Base-by-base conservation (phyloP, 192 early-diverging fungal genomes). In the Coemansia guatemalensis region DNA sequence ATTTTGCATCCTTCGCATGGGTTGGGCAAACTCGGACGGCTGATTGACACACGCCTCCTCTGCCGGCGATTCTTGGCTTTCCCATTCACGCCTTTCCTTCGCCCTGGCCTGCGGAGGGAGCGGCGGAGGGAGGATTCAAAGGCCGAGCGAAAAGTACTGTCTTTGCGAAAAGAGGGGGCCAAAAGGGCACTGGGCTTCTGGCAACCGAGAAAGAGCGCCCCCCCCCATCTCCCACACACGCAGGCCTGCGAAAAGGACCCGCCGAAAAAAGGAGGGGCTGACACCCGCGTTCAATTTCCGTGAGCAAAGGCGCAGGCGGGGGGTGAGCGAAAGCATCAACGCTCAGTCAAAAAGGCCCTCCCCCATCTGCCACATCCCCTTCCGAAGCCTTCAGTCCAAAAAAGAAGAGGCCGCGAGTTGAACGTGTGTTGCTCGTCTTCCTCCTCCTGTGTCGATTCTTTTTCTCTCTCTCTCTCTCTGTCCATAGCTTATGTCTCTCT, bases 1-100 rank as follows among this genome's bases (percentile, higher is more conserved):
- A 4, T 44, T 44, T 39, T 39, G 3, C 14, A 17, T 44, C 39
- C 14, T 17, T 44, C 39, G 39, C 39, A 44, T 44, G 39, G 11
- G 39, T 44, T 44, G 39, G 39, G 39, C 39, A 44, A 44, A 44
- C 39, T 44, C 39, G 39, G 39, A 44, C 39, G 39, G 39, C 39
- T 44, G 39, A 44, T 44, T 44, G 39, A 44, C 39, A 44, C 39
- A 44, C 39, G 39, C 39, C 39, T 14, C 39, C 39, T 44, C 39
- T 44, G 39, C 39, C 17, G 39, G 3, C 39, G 3, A 17, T 44
- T 44, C 39, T 44, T 44, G 39, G 39, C 39, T 44, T 44, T 44
- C 11, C 33, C 33, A 35, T 35, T 17, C 39, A 44, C 9, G n/a
- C n/a, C n/a, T n/a, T 17, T 44, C 17, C 17, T 17, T 44, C 4